phyloP scores from a whole-genome alignment of 805 yeast species.

The Candida koratica region DNA sequence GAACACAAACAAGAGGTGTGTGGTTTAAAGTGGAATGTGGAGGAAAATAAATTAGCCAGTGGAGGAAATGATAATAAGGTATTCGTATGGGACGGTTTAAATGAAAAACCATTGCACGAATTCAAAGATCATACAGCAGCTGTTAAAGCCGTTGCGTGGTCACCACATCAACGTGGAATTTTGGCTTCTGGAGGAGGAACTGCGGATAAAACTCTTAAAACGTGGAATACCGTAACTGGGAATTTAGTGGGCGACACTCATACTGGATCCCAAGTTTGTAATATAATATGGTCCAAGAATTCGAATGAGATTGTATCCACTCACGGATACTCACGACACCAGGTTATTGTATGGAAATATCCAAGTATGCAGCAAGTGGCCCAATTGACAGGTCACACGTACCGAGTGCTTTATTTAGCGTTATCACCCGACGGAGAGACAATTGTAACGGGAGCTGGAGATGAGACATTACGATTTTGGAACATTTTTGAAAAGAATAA shows the following conservation, averaged over 20 bases:
- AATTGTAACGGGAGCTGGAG: slow-evolving; percentile 97
- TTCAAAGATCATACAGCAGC: slow-evolving; percentile 90
- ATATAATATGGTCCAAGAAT: slow-evolving; percentile 86
- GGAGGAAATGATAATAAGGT: slow-evolving; percentile 94
- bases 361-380: slow-evolving; percentile 92
- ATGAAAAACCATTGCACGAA: slow-evolving; percentile 61
- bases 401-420: slow-evolving; percentile 82
- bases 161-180: slow-evolving; percentile 92
- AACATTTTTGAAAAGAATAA: slow-evolving; percentile 81
- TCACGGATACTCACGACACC: slow-evolving; percentile 90
- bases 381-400: slow-evolving; percentile 89
- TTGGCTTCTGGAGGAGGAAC: slow-evolving; percentile 97
- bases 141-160: slow-evolving; percentile 95
- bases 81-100: slow-evolving; percentile 81
- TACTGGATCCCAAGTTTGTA: slow-evolving; percentile 96
- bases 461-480: slow-evolving; percentile 95
- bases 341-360: slow-evolving; percentile 90
- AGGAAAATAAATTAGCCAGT: slow-evolving; percentile 86
- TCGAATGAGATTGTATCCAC: slow-evolving; percentile 91
- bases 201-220: slow-evolving; percentile 81
- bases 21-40: slow-evolving; percentile 90
- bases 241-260: slow-evolving; percentile 72
- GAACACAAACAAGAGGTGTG: slow-evolving; percentile 92
- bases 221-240: slow-evolving; percentile 90
- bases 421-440: slow-evolving; percentile 96